A percentile compares a stretch with the other conserved stretches of the same genome.
phyloP scores from a whole-genome alignment of 768 basidiomycete species.

The Boletales sp. region DNA sequence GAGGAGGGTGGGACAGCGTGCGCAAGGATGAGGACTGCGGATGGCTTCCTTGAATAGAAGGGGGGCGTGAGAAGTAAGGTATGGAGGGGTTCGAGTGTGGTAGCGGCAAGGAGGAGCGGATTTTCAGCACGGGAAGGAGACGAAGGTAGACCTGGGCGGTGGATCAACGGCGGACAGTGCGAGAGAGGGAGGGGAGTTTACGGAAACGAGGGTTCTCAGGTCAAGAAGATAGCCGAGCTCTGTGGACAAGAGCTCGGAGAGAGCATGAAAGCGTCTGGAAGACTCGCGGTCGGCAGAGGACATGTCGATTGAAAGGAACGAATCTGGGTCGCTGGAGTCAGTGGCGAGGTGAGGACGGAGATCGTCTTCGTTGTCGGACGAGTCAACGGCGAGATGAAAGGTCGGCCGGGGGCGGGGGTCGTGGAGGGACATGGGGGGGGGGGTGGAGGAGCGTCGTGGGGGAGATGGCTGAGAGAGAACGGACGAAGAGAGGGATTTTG shows the following conservation, averaged over 20 bases:
- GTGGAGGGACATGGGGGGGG: slow-evolving; percentile 31
- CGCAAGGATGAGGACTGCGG: slow-evolving; percentile 42
- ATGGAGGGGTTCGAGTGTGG: slow-evolving; percentile 27
- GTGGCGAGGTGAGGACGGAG: background rate
- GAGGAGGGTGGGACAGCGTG: slow-evolving; percentile 44
- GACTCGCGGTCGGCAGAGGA: slow-evolving; percentile 30
- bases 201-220: slow-evolving; percentile 71
- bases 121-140: slow-evolving; percentile 47
- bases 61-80: slow-evolving; percentile 34
- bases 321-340: background rate
- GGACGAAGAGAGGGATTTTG: slow-evolving; percentile 22
- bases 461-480: slow-evolving; percentile 6
- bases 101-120: slow-evolving; percentile 13
- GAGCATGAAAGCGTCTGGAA: slow-evolving; percentile 61
- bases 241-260: slow-evolving; percentile 81
- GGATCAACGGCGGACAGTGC: background rate
- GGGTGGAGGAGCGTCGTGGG: slow-evolving; percentile 39
- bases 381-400: slow-evolving; percentile 16
- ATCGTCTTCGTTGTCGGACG: slow-evolving; percentile 18
- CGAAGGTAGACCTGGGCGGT: slow-evolving; percentile 59
- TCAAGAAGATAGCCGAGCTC: slow-evolving; percentile 82
- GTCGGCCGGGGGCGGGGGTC: slow-evolving; percentile 1
- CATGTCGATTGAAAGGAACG: background rate
- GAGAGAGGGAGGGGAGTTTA: slow-evolving; percentile 34
- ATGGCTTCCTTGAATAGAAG: slow-evolving; percentile 38